phyloP scores from a whole-genome alignment of 2,329 filamentous ascomycete genomes.

The Claviceps maximensis region DNA sequence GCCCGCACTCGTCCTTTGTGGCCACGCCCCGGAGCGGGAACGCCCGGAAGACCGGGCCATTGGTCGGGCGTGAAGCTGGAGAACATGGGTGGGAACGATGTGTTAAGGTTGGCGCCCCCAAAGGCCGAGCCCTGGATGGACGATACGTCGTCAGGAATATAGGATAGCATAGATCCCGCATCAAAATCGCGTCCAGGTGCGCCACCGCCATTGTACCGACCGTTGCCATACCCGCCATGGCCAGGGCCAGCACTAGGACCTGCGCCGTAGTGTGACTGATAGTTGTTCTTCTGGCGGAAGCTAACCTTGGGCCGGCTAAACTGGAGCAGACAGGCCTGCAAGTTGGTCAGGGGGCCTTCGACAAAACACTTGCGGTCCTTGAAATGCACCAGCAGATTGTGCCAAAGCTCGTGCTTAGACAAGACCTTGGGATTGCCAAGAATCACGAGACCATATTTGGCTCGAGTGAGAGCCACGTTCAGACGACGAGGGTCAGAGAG shows the following conservation, averaged over 20 bases:
- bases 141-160: conserved; percentile 93
- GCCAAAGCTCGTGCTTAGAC: conserved; percentile 96
- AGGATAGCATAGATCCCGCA: conserved; percentile 79
- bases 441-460: conserved; percentile 92
- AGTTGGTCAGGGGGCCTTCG: conserved; percentile 84
- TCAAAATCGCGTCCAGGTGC: conserved; percentile 47
- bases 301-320: conserved; percentile 89
- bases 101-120: conserved; percentile 61
- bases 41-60: conserved; percentile 74
- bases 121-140: conserved; percentile 88
- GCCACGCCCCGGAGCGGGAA: conserved; percentile 45
- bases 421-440: conserved; percentile 95
- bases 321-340: conserved; percentile 90
- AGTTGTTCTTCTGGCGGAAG: conserved; percentile 72
- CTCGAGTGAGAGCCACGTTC: conserved; percentile 91
- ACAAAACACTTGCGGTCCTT: conserved; percentile 94
- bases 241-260: conserved; percentile 25
- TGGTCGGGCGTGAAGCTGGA: conserved; percentile 75
- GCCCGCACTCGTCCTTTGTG: conserved; percentile 54
- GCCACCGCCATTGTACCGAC: conserved; percentile 26
- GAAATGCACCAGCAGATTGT: conserved; percentile 88
- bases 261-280: conserved; percentile 55
- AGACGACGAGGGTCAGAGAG: conserved; percentile 93
- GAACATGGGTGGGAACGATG: conserved; percentile 87
- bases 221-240: conserved; percentile 22